Base-by-base conservation (phyloP, 139 green algal genomes). In the Closterium sp. region DNA sequence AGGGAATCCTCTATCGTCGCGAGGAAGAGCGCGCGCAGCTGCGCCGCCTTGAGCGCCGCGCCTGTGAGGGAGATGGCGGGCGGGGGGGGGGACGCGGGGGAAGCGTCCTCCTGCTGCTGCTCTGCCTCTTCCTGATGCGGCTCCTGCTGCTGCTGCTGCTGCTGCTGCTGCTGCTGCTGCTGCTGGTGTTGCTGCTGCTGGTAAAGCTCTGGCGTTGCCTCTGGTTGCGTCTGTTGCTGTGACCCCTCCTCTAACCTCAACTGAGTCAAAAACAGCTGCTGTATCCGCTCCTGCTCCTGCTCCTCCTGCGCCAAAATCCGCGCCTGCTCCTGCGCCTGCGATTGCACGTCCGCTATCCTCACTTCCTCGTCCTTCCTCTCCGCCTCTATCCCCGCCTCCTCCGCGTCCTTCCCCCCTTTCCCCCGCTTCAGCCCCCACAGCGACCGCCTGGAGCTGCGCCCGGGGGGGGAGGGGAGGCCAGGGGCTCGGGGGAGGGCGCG, bases 21-120 rank as follows among this genome's bases (percentile, higher is more conserved):
- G 10, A 93, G 42, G 28, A 93, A 50, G 29, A 93, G 38, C 28
- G 34, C 70, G n/a, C 91, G 87, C 10, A 93, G 84, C 38, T 87
- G 30, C 87, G 31, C 87, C 27, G 86, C 90, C 85, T 93, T 93
- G 86, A 92, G 24, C n/a, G n/a, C 70, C 28, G n/a, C 88, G n/a
- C 45, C 45, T 73, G 38, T 28, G 21, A 90, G n/a, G 38, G 29
- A 90, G 42, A 70, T 29, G n/a, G n/a, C 88, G 42, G 29, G 38
- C 1, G 88, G 88, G 24, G 38, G n/a, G 42, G 38, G 88, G 24
- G 27, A 90, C 1, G 28, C n/a, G 85, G 85, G 24, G 24, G 85
- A 19, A 32, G 85, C 27, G 28, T 30, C 79, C 79, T 86, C 79
- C 79, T n/a, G n/a, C 9, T 86, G 6, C 73, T 86, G 73, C 73